Evolutionary conservation across 768 basidiomycete species (phyloP).

Genomic region (Mycena epipterygia): DNA sequence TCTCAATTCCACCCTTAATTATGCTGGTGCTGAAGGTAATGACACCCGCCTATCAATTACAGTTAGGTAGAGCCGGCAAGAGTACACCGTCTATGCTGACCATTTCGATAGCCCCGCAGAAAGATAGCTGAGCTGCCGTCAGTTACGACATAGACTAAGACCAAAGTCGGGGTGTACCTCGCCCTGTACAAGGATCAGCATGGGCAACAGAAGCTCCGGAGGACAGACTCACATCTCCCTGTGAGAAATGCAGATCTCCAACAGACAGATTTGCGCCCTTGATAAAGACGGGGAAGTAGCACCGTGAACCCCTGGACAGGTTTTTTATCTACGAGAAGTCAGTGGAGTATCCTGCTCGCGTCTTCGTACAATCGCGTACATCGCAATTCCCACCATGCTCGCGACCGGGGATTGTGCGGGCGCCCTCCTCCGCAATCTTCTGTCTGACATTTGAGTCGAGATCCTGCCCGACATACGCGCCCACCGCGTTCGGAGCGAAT

Average conservation of each 20-base stretch:
- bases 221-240: conserved; percentile 68
- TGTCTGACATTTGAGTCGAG: conserved; percentile 58
- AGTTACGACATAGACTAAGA: neutral
- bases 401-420: conserved; percentile 81
- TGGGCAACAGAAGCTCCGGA: neutral
- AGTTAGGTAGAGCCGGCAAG: neutral
- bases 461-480: conserved; percentile 81
- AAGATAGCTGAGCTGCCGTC: conserved; percentile 64
- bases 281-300: conserved; percentile 84
- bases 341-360: neutral
- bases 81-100: conserved; percentile 43
- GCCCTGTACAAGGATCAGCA: conserved; percentile 54
- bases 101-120: conserved; percentile 88
- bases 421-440: conserved; percentile 76
- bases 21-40: conserved; percentile 80
- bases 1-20: conserved; percentile 81
- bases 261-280: conserved; percentile 83
- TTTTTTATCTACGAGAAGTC: conserved; percentile 73
- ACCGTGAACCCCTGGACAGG: conserved; percentile 78
- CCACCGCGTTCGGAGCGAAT: conserved; percentile 69
- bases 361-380: conserved; percentile 51
- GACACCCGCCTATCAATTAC: conserved; percentile 66
- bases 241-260: conserved; percentile 85
- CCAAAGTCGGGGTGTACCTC: conserved; percentile 55
- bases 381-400: conserved; percentile 88